Evolutionary conservation across 768 basidiomycete species (phyloP).

Genomic region (Russula lepida): DNA sequence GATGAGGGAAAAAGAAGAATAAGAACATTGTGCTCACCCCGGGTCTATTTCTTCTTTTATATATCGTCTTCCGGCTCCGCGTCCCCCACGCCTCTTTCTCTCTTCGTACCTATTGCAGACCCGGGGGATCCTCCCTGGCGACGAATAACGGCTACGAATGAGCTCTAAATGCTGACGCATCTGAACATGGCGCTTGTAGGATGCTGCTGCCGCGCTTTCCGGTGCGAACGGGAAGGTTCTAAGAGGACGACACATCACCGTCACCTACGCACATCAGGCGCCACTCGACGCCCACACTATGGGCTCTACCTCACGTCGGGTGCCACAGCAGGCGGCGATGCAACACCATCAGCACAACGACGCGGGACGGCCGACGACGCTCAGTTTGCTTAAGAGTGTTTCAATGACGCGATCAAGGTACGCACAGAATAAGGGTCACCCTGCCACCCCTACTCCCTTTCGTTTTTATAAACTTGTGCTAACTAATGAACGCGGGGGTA

Average conservation of each 20-base stretch:
- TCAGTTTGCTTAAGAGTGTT: conserved; percentile 82
- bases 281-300: conserved; percentile 33
- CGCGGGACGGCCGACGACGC: conserved; percentile 64
- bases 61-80: conserved; percentile 18
- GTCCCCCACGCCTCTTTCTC: neutral
- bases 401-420: conserved; percentile 40
- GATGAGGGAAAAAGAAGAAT: conserved; percentile 5
- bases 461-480: neutral
- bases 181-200: conserved; percentile 41
- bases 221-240: conserved; percentile 71
- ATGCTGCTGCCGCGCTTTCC: conserved; percentile 69
- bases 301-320: neutral
- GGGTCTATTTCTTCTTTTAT: conserved; percentile 30
- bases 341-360: conserved; percentile 30
- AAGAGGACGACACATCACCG: conserved; percentile 79
- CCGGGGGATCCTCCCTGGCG: conserved; percentile 19
- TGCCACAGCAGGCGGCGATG: neutral
- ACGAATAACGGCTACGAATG: neutral
- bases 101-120: conserved; percentile 9
- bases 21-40: conserved; percentile 35
- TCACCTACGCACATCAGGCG: conserved; percentile 90
- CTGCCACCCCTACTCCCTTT: no score
- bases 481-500: neutral
- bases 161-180: neutral
- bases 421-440: conserved; percentile 25